Percentiles rank a stretch among this genome's conserved stretches.
phyloP scores from a whole-genome alignment of 257 asterid genomes.

The Solanum habrochaites region DNA sequence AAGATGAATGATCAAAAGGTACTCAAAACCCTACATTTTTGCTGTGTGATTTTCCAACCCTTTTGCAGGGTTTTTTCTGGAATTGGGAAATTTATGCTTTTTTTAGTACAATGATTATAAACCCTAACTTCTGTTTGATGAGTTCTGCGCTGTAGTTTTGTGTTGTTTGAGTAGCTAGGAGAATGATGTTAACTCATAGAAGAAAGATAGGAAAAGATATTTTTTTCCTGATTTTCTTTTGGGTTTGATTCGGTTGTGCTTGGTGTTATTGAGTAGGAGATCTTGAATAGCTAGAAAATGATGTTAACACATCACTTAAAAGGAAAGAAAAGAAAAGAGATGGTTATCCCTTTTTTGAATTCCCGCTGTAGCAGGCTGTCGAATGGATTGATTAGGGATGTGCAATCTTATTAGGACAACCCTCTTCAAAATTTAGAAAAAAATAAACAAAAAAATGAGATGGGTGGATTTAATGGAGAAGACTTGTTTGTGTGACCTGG shows the following conservation, averaged over 20 bases:
- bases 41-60: not conserved
- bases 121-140: not conserved
- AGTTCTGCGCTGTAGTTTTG: not conserved
- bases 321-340: not conserved
- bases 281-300: not conserved
- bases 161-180: not conserved
- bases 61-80: not conserved
- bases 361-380: not conserved
- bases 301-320: not conserved
- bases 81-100: not conserved
- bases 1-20: conserved; percentile 2
- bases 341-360: not conserved
- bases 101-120: not conserved
- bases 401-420: not conserved
- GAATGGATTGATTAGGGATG: not conserved
- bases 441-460: not conserved
- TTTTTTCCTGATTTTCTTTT: not conserved
- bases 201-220: not conserved
- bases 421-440: not conserved
- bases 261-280: not conserved
- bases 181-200: not conserved
- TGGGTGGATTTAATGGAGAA: not conserved
- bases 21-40: not conserved
- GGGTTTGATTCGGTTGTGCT: not conserved
- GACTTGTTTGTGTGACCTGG: not conserved